These are phyloP conservation scores for Trametes meyenii DNA, from an alignment of 768 basidiomycete genomes.

Conservation along the genomic window DNA sequence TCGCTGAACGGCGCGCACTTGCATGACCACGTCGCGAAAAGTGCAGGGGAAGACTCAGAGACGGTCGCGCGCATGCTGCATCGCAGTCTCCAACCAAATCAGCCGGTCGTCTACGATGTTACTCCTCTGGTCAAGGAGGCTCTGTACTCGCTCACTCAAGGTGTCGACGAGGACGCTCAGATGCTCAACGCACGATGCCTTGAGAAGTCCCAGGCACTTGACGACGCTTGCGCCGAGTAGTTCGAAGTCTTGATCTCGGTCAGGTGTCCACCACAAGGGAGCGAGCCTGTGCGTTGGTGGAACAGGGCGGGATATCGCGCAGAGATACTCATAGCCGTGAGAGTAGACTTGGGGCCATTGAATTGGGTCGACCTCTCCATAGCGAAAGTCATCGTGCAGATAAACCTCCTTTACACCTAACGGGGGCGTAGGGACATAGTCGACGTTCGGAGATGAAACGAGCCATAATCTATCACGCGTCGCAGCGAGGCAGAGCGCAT, in stretches of 20 bases:
- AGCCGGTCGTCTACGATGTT: not conserved
- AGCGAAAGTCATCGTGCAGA: not conserved
- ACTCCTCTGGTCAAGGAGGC: no score
- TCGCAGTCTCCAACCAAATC: not conserved
- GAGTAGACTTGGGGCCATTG: conserved; percentile 1
- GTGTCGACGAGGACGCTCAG: not conserved
- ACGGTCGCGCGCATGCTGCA: not conserved
- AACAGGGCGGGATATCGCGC: not conserved
- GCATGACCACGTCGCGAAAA: not conserved
- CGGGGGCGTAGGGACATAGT: not conserved
- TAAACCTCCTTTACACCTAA: not conserved
- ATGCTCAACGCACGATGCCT: not conserved
- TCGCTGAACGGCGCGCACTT: not conserved
- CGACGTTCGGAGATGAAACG: not conserved
- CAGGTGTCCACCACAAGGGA: not conserved
- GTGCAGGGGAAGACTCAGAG: not conserved
- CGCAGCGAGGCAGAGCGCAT: not conserved
- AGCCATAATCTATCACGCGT: not conserved
- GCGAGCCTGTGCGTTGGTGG: not conserved
- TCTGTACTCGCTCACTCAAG: not conserved
- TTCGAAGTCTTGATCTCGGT: not conserved
- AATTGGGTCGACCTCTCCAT: not conserved
- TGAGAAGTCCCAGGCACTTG: not conserved
- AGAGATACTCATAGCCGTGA: not conserved
- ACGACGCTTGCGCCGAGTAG: not conserved